Conservation (phyloP, 345 rosid genomes). For the Trapa bicornis region DNA sequence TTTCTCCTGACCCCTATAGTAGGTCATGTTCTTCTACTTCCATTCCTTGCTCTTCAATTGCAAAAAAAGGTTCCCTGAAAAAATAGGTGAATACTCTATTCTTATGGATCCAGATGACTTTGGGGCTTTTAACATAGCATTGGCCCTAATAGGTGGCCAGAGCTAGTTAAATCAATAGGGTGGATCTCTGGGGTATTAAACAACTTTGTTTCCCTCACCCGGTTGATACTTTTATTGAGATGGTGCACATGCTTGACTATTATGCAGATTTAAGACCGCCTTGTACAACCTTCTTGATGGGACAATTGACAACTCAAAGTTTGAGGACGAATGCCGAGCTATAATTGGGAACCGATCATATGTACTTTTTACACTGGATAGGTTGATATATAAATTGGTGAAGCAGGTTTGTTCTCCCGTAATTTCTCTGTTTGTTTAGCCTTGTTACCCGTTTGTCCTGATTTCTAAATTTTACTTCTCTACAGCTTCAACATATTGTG, state of each 20-base stretch:
- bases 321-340: constrained; percentile 96
- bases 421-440: not conserved
- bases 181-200: not conserved
- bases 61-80: not conserved
- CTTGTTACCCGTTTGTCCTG: constrained; percentile 6
- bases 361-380: constrained; percentile 81
- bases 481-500: constrained; percentile 87
- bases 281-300: constrained; percentile 89
- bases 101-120: constrained; percentile 1
- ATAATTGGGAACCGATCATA: constrained; percentile 89
- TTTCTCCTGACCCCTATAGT: constrained; percentile 51
- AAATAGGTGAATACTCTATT: not conserved
- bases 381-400: constrained; percentile 76
- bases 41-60: not conserved
- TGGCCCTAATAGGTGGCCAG: no score
- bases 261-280: constrained; percentile 60
- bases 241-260: not conserved
- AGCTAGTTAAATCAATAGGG: no score
- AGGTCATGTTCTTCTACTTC: constrained; percentile 33
- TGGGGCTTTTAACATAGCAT: not conserved
- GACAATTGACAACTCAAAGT: constrained; percentile 72
- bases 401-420: constrained; percentile 51
- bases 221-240: constrained; percentile 1
- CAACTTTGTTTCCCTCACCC: not conserved
- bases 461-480: constrained; percentile 11